Percentiles rank a stretch among this genome's conserved stretches.
These are phyloP conservation scores for Colletotrichum neosansevieriae DNA, from an alignment of 2,329 filamentous ascomycete species.

Conservation along the genomic window DNA sequence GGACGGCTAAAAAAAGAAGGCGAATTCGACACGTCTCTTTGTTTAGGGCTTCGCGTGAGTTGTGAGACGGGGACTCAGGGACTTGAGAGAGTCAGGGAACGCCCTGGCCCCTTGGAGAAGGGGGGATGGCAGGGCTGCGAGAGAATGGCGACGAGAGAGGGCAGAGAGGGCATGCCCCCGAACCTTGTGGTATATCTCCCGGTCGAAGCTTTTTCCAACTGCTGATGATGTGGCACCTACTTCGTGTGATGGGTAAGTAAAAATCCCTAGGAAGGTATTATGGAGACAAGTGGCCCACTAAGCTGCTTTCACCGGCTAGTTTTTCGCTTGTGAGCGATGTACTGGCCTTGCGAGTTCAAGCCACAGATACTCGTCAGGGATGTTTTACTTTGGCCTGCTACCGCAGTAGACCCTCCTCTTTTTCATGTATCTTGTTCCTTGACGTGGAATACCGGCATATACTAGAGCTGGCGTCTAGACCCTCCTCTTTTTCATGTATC, in stretches of 20 bases:
- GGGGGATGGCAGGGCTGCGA: constrained; percentile 5
- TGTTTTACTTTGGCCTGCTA: too few relatives aligned
- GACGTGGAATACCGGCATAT: not conserved
- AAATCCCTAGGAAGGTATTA: too few relatives aligned
- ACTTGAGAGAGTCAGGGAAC: not conserved
- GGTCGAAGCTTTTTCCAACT: constrained; percentile 12
- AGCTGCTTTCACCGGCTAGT: too few relatives aligned
- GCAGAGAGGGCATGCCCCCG: not conserved
- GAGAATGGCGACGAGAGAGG: constrained; percentile 3
- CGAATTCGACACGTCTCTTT: not conserved
- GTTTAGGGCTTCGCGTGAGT: not conserved
- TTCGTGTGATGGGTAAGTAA: too few relatives aligned
- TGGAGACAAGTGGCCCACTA: too few relatives aligned
- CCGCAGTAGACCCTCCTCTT: not conserved
- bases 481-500: constrained; percentile 3
- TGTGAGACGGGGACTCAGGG: constrained; percentile 3
- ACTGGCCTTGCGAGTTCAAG: too few relatives aligned
- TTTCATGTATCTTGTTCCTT: not conserved
- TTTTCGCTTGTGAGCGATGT: too few relatives aligned
- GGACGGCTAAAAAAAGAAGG: not conserved
- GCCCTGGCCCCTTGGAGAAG: not conserved
- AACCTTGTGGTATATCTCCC: not conserved
- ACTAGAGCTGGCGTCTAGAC: not conserved
- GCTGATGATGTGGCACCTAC: constrained; percentile 12
- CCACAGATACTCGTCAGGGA: too few relatives aligned